Evolutionary conservation across 1,284 basidiomycete species (phyloP), one percentile per base, ranked within the genome.

Genomic region (Ganoderma boninense): DNA sequence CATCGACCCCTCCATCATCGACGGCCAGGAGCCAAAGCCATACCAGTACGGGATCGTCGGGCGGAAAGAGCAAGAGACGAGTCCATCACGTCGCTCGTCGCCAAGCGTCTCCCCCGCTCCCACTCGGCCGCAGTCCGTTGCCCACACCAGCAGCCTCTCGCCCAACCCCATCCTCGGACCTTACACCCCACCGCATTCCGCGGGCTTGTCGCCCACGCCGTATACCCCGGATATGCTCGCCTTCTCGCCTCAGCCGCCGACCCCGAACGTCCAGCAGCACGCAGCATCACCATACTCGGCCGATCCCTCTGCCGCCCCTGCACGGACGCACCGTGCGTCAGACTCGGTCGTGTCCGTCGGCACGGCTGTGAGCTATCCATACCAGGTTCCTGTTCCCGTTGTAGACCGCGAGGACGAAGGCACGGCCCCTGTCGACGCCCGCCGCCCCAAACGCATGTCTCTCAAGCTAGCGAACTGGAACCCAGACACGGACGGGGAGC

Each of bases 21-120:
- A 62, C n/a, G 40, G 23, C n/a, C 10, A 62, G 7, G 71, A 78
- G 52, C 78, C 75, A 0, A 75, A 74, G 62, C 78, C 78, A 10
- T 80, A 79, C 70, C 65, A 77, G 42, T 80, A 80, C 69, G 79
- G 79, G 5, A 65, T 73, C 18, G 72, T 80, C 18, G 78, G 78
- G 2, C 75, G 78, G 14, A 69, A 70, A 7, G 63, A 65, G 3
- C 49, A 52, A 1, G 49, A 52, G 23, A 52, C 49, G 6, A 75
- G 73, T 8, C 62, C 69, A 16, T 72, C 72, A 4, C 69, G 61
- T 61, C 65, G 57, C 61, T 73, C 73, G 23, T 70, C 66, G 18
- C 70, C 70, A 5, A 62, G 65, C 23, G 42, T 60, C 2, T 69
- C 73, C 18, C 67, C 66, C 52, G 60, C 73, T 35, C 69, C 76